These are phyloP conservation scores for Fusarium sp. DNA, from an alignment of 2,329 filamentous ascomycete species.

Conservation along the genomic window DNA sequence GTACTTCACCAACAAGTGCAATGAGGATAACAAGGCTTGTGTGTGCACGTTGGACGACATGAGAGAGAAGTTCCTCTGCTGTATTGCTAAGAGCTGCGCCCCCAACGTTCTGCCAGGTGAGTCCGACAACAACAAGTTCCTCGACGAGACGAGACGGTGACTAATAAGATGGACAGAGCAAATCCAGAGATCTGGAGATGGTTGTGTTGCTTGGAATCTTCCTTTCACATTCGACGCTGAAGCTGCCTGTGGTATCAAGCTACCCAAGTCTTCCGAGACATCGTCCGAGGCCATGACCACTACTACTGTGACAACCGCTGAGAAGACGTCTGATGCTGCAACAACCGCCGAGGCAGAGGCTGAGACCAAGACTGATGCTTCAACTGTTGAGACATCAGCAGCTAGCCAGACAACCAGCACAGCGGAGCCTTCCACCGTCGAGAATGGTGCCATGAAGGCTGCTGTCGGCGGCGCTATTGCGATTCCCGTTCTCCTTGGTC, in stretches of 20 bases:
- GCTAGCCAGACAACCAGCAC: background rate
- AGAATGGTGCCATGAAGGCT: background rate
- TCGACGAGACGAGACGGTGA: fast-evolving
- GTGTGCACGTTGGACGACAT: background rate
- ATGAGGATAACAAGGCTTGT: slow-evolving; percentile 8
- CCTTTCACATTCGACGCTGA: slow-evolving; percentile 9
- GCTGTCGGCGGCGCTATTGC: background rate
- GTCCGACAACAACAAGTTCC: fast-evolving
- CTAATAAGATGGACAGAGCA: background rate
- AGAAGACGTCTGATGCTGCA: background rate
- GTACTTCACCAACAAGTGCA: slow-evolving; percentile 16
- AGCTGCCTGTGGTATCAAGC: slow-evolving; percentile 11
- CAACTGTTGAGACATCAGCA: background rate
- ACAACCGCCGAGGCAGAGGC: background rate
- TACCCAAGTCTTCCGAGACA: background rate
- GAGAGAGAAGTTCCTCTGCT: slow-evolving; percentile 12
- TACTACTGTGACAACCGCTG: background rate
- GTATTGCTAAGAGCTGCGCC: background rate
- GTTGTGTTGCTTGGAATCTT: background rate
- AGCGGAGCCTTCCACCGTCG: background rate
- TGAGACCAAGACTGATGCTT: background rate
- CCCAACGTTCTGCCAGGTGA: background rate
- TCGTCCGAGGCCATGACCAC: background rate
- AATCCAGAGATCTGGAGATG: background rate
- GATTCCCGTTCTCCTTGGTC: background rate